phyloP scores from a whole-genome alignment of 805 yeast genomes.

The Barnettozyma salicaria region DNA sequence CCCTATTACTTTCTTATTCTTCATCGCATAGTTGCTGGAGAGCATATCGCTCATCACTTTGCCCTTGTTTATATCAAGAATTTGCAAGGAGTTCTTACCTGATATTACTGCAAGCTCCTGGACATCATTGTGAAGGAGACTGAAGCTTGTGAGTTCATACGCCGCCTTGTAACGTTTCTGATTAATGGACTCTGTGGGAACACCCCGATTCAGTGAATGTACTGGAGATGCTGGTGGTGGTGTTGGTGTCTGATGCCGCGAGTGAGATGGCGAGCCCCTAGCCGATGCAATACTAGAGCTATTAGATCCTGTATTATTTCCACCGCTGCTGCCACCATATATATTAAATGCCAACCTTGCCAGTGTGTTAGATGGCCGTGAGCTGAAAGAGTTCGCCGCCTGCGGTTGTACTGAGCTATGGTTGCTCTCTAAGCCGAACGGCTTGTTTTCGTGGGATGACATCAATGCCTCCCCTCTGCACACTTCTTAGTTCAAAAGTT shows the following conservation, averaged over 20 bases:
- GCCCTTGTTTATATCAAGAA: slow-evolving; percentile 31
- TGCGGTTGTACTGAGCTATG: too few relatives aligned
- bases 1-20: slow-evolving; percentile 33
- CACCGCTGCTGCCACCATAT: slow-evolving; percentile 35
- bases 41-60: slow-evolving; percentile 32
- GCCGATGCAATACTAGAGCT: slow-evolving; percentile 8
- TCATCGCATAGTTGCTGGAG: slow-evolving; percentile 20
- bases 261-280: slow-evolving; percentile 10
- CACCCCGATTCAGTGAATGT: not conserved
- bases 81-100: slow-evolving; percentile 37
- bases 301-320: slow-evolving; percentile 14
- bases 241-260: slow-evolving; percentile 3
- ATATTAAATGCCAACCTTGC: slow-evolving; percentile 57
- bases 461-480: too few relatives aligned
- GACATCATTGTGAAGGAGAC: slow-evolving; percentile 17
- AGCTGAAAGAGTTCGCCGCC: slow-evolving; percentile 16
- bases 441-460: too few relatives aligned
- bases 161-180: slow-evolving; percentile 27
- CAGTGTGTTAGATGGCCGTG: slow-evolving; percentile 27
- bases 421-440: too few relatives aligned
- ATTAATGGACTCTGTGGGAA: slow-evolving; percentile 5
- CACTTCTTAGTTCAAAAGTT: too few relatives aligned
- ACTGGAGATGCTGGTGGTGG: slow-evolving; percentile 1
- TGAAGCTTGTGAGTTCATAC: slow-evolving; percentile 27
- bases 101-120: slow-evolving; percentile 32